Evolutionary conservation across 2,329 filamentous ascomycete genomes (phyloP).

Genomic region (Ascochyta viciae-villosae): DNA sequence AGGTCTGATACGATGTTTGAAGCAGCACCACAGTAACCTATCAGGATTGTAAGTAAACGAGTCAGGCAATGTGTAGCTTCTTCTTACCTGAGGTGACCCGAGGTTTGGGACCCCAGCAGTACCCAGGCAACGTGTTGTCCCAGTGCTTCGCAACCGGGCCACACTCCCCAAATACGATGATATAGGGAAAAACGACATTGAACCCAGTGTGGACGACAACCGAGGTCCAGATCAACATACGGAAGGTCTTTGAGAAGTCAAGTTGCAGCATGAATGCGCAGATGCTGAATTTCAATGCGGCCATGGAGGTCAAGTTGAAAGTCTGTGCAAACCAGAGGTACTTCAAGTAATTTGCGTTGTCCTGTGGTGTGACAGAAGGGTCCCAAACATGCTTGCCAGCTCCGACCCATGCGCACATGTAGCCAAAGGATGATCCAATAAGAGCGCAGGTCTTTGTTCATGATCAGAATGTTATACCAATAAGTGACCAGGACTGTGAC

Average conservation of each 20-base stretch:
- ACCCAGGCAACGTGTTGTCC: slow-evolving; percentile 6
- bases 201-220: slow-evolving; percentile 6
- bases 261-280: slow-evolving; percentile 16
- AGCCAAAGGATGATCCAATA: slow-evolving; percentile 2
- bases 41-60: background rate
- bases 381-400: slow-evolving; percentile 13
- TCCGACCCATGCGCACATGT: slow-evolving; percentile 1
- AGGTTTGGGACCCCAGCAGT: slow-evolving; percentile 11
- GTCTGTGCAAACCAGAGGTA: slow-evolving; percentile 16
- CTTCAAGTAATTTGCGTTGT: background rate
- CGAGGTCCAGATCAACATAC: slow-evolving; percentile 2
- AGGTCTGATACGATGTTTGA: slow-evolving; percentile 18
- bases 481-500: too few relatives aligned
- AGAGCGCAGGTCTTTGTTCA: background rate
- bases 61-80: too few relatives aligned
- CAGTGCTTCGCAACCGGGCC: slow-evolving; percentile 10
- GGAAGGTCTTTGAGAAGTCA: slow-evolving; percentile 11
- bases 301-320: slow-evolving; percentile 18
- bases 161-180: slow-evolving; percentile 8
- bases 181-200: slow-evolving; percentile 10
- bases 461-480: background rate
- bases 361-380: slow-evolving; percentile 1
- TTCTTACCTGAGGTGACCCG: slow-evolving; percentile 5
- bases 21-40: slow-evolving; percentile 6
- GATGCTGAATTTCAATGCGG: slow-evolving; percentile 16